These are phyloP conservation scores for Eucalyptus shirleyi DNA, from an alignment of 345 rosid genomes.

Conservation along the genomic window DNA sequence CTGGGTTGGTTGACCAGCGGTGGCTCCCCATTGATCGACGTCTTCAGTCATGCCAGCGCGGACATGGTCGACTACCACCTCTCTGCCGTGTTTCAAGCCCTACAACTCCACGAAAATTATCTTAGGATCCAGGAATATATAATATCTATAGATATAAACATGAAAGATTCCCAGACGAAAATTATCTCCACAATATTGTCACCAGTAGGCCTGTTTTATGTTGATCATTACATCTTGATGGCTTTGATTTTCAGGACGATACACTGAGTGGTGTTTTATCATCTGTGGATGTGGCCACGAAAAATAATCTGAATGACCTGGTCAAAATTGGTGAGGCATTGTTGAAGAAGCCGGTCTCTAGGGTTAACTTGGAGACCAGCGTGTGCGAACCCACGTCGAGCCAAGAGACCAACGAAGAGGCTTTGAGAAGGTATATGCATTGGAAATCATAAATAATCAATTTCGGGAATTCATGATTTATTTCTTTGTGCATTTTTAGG, in stretches of 20 bases:
- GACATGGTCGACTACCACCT: slow-evolving; percentile 57
- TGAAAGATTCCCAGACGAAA: neutral
- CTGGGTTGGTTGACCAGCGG: slow-evolving; percentile 43
- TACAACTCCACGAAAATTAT: slow-evolving; percentile 25
- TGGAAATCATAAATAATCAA: neutral
- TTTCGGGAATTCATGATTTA: too few species aligned
- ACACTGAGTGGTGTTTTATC: slow-evolving; percentile 35
- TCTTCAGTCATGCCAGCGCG: slow-evolving; percentile 42
- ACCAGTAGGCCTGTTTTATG: neutral
- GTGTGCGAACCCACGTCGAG: slow-evolving; percentile 3
- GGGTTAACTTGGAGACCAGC: slow-evolving; percentile 49
- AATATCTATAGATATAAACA: neutral
- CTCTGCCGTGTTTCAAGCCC: slow-evolving; percentile 31
- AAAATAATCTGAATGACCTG: slow-evolving; percentile 42
- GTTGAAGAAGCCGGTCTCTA: slow-evolving; percentile 38
- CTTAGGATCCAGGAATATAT: slow-evolving; percentile 25
- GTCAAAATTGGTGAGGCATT: slow-evolving; percentile 42
- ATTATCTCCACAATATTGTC: too few species aligned
- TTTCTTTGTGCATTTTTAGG: neutral
- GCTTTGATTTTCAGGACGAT: slow-evolving; percentile 29
- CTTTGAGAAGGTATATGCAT: slow-evolving; percentile 8
- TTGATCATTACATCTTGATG: neutral
- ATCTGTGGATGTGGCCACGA: slow-evolving; percentile 49
- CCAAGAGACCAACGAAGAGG: slow-evolving; percentile 34
- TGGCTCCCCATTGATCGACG: slow-evolving; percentile 41